These are phyloP conservation scores for Schrenkiella parvula DNA, from an alignment of 345 rosid species.

Conservation along the genomic window DNA sequence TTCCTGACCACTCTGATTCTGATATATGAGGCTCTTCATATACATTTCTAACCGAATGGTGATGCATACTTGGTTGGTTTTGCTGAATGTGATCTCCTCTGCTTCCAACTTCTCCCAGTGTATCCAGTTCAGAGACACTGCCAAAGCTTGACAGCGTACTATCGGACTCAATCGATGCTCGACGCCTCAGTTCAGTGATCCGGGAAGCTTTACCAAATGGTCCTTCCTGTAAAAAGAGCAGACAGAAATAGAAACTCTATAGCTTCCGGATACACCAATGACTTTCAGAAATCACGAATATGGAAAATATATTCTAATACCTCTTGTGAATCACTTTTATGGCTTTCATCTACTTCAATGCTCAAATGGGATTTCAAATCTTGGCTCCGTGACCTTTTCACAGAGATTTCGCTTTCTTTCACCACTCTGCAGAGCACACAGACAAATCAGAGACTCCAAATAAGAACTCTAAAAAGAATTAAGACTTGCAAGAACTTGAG, in stretches of 20 bases:
- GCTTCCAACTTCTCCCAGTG: conserved; percentile 51
- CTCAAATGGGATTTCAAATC: conserved; percentile 57
- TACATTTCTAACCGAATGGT: conserved; percentile 22
- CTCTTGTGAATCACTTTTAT: conserved; percentile 39
- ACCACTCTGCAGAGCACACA: conserved; percentile 41
- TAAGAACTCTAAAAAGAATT: not conserved
- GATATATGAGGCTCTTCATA: conserved; percentile 51
- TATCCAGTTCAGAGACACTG: conserved; percentile 65
- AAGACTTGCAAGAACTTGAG: not conserved
- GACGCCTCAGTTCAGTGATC: conserved; percentile 40
- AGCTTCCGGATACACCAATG: not conserved
- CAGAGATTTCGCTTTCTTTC: conserved; percentile 47
- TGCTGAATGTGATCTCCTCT: conserved; percentile 38
- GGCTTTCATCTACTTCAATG: conserved; percentile 42
- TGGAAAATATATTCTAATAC: conserved; percentile 31
- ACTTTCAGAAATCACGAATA: not conserved
- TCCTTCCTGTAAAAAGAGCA: conserved; percentile 43
- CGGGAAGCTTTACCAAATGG: conserved; percentile 34
- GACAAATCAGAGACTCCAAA: not conserved
- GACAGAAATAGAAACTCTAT: not conserved
- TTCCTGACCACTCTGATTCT: conserved; percentile 61
- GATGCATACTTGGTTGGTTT: conserved; percentile 32
- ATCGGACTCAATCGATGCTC: conserved; percentile 70
- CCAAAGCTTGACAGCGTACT: conserved; percentile 76
- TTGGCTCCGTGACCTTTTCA: conserved; percentile 36